Evolutionary conservation across 768 basidiomycete genomes (phyloP).

Genomic region (Dioszegia crocea): DNA sequence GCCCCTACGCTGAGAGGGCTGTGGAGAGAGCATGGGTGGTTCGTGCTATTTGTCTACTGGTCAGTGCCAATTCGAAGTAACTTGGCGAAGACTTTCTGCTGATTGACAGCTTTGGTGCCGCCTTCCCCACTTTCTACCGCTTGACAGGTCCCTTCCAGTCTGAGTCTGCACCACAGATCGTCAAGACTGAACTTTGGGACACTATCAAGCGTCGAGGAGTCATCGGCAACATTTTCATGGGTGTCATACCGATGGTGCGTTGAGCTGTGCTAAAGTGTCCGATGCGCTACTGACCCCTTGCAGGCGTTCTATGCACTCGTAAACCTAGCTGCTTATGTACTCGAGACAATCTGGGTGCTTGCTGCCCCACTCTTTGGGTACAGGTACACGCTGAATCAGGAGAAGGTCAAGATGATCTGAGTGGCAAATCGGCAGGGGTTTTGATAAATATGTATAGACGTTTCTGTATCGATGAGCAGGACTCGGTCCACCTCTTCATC

Average conservation of each 20-base stretch:
- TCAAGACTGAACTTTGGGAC: slow-evolving; percentile 61
- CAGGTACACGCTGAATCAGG: background rate
- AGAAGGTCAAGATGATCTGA: slow-evolving; percentile 2
- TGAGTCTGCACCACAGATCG: slow-evolving; percentile 51
- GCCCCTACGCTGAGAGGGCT: slow-evolving; percentile 56
- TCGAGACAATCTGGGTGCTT: slow-evolving; percentile 10
- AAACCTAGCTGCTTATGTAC: slow-evolving; percentile 19
- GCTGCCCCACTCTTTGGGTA: slow-evolving; percentile 9
- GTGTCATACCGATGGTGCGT: slow-evolving; percentile 53
- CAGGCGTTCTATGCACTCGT: slow-evolving; percentile 31
- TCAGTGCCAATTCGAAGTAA: no score
- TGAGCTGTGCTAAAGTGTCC: background rate
- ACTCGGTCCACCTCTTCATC: no score
- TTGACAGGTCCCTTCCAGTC: slow-evolving; percentile 58
- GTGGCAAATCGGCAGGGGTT: no score
- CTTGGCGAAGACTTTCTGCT: no score
- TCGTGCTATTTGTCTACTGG: slow-evolving; percentile 59
- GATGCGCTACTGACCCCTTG: background rate
- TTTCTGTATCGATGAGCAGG: no score
- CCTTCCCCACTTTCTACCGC: slow-evolving; percentile 61
- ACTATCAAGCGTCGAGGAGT: slow-evolving; percentile 59
- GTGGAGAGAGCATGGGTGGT: slow-evolving; percentile 56
- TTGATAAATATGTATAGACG: no score
- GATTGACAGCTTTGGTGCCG: slow-evolving; percentile 61
- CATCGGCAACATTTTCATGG: slow-evolving; percentile 60